Evolutionary conservation across 202 grass and related monocot species (phyloP).

Genomic region (Brachypodium distachyon): DNA sequence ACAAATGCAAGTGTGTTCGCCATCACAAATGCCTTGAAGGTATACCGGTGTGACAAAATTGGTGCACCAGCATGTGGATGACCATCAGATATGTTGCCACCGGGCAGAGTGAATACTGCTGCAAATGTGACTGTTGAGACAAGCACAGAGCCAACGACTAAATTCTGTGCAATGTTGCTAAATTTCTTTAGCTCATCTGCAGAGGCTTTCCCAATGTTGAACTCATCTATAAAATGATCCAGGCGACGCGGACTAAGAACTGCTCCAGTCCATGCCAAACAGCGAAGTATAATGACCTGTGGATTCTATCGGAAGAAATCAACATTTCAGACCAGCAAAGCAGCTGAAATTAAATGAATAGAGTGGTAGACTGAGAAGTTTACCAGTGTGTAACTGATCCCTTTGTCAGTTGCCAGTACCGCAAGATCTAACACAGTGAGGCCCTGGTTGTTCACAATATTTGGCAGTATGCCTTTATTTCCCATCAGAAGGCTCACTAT

Average conservation of each 20-base stretch:
- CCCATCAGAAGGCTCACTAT: slow-evolving; percentile 44
- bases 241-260: slow-evolving; percentile 45
- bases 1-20: slow-evolving; percentile 62
- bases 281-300: slow-evolving; percentile 33
- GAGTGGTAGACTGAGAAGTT: background rate
- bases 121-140: slow-evolving; percentile 70
- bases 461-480: slow-evolving; percentile 27
- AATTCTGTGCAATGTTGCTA: slow-evolving; percentile 36
- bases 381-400: slow-evolving; percentile 42
- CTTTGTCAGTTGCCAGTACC: slow-evolving; percentile 33
- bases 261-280: slow-evolving; percentile 45
- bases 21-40: slow-evolving; percentile 67
- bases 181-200: slow-evolving; percentile 47
- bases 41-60: slow-evolving; percentile 45
- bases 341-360: background rate
- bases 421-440: slow-evolving; percentile 52
- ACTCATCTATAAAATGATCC: slow-evolving; percentile 42
- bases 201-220: slow-evolving; percentile 8
- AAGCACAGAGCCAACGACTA: slow-evolving; percentile 48
- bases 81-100: slow-evolving; percentile 47
- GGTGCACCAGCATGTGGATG: slow-evolving; percentile 42
- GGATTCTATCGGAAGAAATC: slow-evolving; percentile 46
- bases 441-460: slow-evolving; percentile 45
- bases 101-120: slow-evolving; percentile 55
- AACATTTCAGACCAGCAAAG: slow-evolving; percentile 36